Conservation (phyloP, 2,329 filamentous ascomycete species). For the Rhynchosporium graminicola region DNA sequence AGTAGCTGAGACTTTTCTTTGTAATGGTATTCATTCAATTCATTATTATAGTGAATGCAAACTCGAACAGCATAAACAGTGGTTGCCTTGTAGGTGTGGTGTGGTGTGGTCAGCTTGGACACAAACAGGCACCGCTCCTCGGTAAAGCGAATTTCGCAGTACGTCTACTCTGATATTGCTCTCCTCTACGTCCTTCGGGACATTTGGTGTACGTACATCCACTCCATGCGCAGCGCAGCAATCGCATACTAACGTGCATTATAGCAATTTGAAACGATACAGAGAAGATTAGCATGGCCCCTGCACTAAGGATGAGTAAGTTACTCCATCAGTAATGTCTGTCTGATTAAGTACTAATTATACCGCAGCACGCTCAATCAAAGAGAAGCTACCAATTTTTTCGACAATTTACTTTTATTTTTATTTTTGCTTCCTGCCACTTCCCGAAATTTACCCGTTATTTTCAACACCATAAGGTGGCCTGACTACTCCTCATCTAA, state of each 20-base stretch:
- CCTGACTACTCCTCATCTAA: neutral
- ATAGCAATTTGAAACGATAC: conserved; percentile 60
- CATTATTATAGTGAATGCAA: too few relatives aligned
- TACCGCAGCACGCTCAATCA: conserved; percentile 40
- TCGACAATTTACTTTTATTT: neutral
- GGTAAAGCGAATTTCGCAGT: neutral
- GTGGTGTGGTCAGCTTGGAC: neutral
- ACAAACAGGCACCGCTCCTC: too few relatives aligned
- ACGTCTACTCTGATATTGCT: neutral
- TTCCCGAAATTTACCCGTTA: neutral
- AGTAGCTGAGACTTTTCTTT: too few relatives aligned
- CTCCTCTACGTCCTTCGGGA: neutral
- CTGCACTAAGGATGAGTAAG: neutral
- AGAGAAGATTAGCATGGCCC: conserved; percentile 80
- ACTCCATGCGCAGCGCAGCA: neutral
- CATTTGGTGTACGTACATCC: neutral
- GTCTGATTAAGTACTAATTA: too few relatives aligned
- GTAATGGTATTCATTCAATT: too few relatives aligned
- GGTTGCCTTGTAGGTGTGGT: too few relatives aligned
- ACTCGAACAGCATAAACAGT: too few relatives aligned
- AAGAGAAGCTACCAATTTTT: conserved; percentile 37
- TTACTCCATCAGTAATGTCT: too few relatives aligned
- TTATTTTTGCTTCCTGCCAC: neutral
- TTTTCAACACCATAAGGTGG: neutral
- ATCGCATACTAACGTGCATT: neutral